Evolutionary conservation across 169 alveolate species (phyloP).

Genomic region (Theileria parva): DNA sequence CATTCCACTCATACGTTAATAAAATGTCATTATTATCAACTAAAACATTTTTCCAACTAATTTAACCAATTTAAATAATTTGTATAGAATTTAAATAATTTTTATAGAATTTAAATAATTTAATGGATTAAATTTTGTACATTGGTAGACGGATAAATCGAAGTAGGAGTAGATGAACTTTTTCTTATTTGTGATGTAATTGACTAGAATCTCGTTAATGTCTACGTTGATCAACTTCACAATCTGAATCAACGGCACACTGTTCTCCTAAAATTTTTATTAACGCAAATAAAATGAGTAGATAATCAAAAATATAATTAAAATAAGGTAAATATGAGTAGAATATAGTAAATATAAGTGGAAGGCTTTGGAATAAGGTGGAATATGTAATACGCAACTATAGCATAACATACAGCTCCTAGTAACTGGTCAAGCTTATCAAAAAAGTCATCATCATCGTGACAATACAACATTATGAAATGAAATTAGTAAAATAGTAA

Average conservation of each 20-base stretch:
- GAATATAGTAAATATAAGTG: too few species aligned
- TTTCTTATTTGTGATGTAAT: neutral
- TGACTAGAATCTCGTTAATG: neutral
- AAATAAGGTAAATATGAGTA: too few species aligned
- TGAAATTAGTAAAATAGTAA: too few species aligned
- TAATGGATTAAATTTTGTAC: neutral
- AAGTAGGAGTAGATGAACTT: neutral
- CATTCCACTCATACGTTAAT: slow-evolving; percentile 1
- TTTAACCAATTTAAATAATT: neutral
- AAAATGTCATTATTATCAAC: neutral
- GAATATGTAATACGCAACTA: too few species aligned
- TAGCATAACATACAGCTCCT: neutral
- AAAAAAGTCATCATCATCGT: neutral
- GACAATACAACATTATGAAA: neutral
- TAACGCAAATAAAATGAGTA: neutral
- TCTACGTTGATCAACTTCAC: neutral
- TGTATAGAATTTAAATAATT: neutral
- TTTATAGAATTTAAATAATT: neutral
- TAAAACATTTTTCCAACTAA: neutral
- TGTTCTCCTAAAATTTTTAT: neutral
- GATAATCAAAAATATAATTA: too few species aligned
- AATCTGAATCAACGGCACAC: neutral
- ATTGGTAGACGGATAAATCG: neutral
- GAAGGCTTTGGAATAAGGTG: neutral
- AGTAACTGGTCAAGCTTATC: neutral